These are phyloP conservation scores for Sporothrix pseudoabietina DNA, from an alignment of 2,329 filamentous ascomycete genomes.

Conservation along the genomic window DNA sequence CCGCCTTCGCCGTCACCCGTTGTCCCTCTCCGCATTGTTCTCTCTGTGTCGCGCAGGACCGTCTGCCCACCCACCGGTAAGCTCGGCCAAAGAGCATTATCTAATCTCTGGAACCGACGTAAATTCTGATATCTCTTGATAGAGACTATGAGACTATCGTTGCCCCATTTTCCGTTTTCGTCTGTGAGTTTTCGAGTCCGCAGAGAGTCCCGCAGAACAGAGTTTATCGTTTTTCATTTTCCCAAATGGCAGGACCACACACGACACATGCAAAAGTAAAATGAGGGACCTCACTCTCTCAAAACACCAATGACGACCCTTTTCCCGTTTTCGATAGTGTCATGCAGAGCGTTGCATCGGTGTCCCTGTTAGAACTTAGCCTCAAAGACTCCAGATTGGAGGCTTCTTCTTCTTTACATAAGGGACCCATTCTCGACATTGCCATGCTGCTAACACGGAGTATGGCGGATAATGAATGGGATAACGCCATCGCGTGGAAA, in stretches of 20 bases:
- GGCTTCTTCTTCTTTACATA: background rate
- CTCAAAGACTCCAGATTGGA: background rate
- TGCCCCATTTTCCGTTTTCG: too few relatives aligned
- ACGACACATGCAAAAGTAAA: conserved; percentile 2
- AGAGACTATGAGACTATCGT: too few relatives aligned
- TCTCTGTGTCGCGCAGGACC: background rate
- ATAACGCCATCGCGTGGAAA: background rate
- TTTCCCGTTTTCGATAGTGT: conserved; percentile 10
- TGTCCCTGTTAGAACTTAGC: background rate
- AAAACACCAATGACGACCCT: background rate
- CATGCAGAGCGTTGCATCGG: conserved; percentile 1
- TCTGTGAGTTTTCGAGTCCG: background rate
- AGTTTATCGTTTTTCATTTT: background rate
- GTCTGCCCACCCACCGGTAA: background rate
- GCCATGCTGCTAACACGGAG: too few relatives aligned
- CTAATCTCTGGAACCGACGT: background rate
- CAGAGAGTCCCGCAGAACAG: conserved; percentile 1
- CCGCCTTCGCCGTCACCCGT: background rate
- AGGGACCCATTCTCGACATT: too few relatives aligned
- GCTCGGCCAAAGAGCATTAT: conserved; percentile 4
- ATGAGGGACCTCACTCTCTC: background rate
- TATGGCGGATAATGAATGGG: background rate
- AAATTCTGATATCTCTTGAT: conserved; percentile 7
- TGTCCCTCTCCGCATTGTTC: background rate
- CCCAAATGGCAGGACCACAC: conserved; percentile 20